phyloP scores from a whole-genome alignment of 78 protist species.

The slime mould (Dictyostelium discoideum) region DNA sequence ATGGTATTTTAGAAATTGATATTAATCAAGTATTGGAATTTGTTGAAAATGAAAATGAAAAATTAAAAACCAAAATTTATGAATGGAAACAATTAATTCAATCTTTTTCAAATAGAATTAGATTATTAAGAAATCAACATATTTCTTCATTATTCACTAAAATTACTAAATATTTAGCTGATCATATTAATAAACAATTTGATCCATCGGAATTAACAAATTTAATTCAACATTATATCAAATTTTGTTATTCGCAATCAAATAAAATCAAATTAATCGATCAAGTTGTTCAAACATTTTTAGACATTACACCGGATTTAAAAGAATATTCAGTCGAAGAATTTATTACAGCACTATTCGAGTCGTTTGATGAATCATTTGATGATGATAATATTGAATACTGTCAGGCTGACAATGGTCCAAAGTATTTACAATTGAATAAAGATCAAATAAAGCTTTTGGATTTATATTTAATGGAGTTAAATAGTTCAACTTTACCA shows the following conservation, averaged over 20 bases:
- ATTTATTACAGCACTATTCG: neutral
- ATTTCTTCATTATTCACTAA: slow-evolving; percentile 5
- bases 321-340: neutral
- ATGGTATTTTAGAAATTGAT: neutral
- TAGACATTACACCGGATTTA: neutral
- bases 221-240: neutral
- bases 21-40: neutral
- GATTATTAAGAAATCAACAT: slow-evolving; percentile 17
- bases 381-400: neutral
- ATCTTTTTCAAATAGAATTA: neutral
- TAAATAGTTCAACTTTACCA: neutral
- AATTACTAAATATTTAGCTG: neutral
- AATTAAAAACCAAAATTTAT: neutral
- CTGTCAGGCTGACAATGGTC: neutral
- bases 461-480: neutral
- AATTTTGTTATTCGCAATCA: neutral
- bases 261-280: neutral
- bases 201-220: neutral
- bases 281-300: no score
- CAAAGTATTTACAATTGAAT: neutral
- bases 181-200: neutral
- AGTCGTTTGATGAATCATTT: neutral
- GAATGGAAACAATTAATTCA: neutral
- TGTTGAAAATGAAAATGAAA: neutral
- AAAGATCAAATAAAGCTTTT: neutral